phyloP scores from a whole-genome alignment of 257 asterid genomes.

The Echium plantagineum region DNA sequence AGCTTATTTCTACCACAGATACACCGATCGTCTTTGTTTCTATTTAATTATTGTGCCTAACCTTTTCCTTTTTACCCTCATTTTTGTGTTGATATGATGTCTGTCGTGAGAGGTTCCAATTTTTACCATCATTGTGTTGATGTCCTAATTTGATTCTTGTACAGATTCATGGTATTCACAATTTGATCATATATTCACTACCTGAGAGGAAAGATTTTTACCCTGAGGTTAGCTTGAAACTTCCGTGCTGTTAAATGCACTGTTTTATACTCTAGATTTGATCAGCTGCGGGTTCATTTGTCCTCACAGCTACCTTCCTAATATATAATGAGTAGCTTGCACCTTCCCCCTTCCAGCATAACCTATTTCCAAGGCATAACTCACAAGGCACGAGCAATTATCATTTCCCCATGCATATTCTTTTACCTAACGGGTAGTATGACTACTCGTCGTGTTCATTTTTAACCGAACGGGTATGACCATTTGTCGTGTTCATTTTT shows the following conservation, averaged over 20 bases:
- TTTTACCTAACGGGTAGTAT: too few species aligned
- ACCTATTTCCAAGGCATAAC: too few species aligned
- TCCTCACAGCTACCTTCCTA: background rate
- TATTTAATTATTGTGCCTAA: background rate
- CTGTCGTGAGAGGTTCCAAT: too few species aligned
- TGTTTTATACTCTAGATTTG: slow-evolving; percentile 72
- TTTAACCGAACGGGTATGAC: too few species aligned
- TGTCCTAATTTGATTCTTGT: background rate
- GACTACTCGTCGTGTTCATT: too few species aligned
- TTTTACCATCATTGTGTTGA: too few species aligned
- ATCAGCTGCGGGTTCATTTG: slow-evolving; percentile 54
- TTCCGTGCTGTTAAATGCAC: slow-evolving; percentile 37
- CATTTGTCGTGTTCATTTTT: too few species aligned
- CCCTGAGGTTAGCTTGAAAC: slow-evolving; percentile 54
- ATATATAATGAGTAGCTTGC: background rate
- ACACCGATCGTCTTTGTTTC: slow-evolving; percentile 73
- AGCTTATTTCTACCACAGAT: slow-evolving; percentile 94
- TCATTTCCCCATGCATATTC: too few species aligned
- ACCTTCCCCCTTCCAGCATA: too few species aligned
- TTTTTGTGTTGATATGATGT: too few species aligned
- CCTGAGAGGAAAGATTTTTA: slow-evolving; percentile 95
- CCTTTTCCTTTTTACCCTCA: too few species aligned
- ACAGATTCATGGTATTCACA: slow-evolving; percentile 80
- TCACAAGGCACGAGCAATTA: too few species aligned
- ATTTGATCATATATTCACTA: slow-evolving; percentile 67